Evolutionary conservation across 1,284 basidiomycete genomes (phyloP).

Genomic region (Trichosporon sp.): DNA sequence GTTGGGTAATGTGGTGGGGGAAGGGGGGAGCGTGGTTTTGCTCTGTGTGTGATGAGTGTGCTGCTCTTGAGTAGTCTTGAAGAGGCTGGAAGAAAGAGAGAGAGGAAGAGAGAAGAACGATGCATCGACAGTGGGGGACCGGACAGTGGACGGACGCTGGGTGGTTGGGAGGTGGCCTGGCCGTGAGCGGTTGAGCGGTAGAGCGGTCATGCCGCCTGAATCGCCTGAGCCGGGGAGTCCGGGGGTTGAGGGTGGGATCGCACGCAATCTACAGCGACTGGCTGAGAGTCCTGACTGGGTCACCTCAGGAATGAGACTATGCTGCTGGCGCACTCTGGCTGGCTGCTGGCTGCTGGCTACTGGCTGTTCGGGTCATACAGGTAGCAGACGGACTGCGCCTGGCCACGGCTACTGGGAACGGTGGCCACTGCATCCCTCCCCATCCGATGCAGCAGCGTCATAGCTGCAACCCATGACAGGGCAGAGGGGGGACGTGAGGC

Average conservation of each 20-base stretch:
- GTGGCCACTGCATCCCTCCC: neutral
- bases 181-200: too few species aligned
- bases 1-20: conserved; percentile 23
- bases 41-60: conserved; percentile 23
- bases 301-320: neutral
- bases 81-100: conserved; percentile 36
- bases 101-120: conserved; percentile 24
- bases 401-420: neutral
- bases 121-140: neutral
- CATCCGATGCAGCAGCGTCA: conserved; percentile 8
- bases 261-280: neutral
- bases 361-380: neutral
- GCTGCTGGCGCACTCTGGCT: neutral
- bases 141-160: conserved; percentile 9
- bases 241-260: neutral
- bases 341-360: too few species aligned
- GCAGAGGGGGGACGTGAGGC: neutral
- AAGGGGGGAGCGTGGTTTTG: conserved; percentile 22
- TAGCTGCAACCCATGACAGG: conserved; percentile 8
- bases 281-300: neutral
- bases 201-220: neutral
- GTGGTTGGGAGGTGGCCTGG: neutral
- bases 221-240: neutral
- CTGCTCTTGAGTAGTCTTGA: conserved; percentile 34
- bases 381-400: neutral